These are phyloP conservation scores for Capsella bursapastoris DNA, from an alignment of 345 rosid genomes.

Conservation along the genomic window DNA sequence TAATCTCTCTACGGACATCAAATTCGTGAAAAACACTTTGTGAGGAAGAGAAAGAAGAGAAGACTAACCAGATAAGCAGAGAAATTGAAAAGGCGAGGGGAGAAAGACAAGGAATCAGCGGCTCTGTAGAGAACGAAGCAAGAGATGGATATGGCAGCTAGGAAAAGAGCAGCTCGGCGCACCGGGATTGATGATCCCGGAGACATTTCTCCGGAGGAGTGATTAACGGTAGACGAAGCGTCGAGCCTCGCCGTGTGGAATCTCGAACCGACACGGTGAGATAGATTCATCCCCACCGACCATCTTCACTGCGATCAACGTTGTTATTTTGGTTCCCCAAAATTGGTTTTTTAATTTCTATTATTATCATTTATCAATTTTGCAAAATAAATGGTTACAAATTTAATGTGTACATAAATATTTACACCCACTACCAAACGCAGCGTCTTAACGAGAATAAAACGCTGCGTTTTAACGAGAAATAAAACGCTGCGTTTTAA, in stretches of 20 bases:
- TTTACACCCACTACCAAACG: constrained; percentile 1
- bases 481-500: not conserved
- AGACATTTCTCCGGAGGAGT: constrained; percentile 23
- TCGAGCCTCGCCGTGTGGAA: constrained; percentile 34
- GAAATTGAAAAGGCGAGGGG: constrained; percentile 32
- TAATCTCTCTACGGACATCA: not conserved
- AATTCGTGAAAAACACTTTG: not conserved
- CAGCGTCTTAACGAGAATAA: not conserved
- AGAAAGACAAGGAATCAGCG: constrained; percentile 38
- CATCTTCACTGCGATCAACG: constrained; percentile 28
- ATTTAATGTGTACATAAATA: constrained; percentile 8
- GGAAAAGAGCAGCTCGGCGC: constrained; percentile 43
- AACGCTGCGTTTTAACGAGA: not conserved
- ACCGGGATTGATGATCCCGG: constrained; percentile 38
- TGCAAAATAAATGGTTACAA: not conserved
- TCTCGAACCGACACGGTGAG: constrained; percentile 39
- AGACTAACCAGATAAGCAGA: constrained; percentile 21
- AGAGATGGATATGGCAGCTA: constrained; percentile 45
- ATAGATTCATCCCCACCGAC: constrained; percentile 40
- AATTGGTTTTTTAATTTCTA: not conserved
- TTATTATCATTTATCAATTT: not conserved
- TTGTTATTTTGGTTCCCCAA: not conserved
- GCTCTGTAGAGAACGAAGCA: constrained; percentile 48
- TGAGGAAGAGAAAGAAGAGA: not conserved
- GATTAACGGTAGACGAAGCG: constrained; percentile 24